Evolutionary conservation across 768 basidiomycete species (phyloP), one percentile per base, ranked within the genome.

Genomic region (Lactarius tabidus): DNA sequence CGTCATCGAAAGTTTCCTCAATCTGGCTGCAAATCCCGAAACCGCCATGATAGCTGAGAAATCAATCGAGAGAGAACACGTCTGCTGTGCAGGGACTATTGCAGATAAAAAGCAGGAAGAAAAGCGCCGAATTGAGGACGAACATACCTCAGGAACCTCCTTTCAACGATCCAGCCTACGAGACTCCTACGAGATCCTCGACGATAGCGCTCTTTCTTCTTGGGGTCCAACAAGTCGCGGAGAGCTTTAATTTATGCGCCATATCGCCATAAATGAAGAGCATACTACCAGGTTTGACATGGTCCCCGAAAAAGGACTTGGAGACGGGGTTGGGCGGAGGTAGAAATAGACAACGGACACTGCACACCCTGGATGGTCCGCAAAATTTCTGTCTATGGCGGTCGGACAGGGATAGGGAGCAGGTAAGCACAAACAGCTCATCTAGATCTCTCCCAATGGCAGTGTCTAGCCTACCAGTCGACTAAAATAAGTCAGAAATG

Each of bases 1-100:
- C 90, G 15, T 87, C 90, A 73, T 95, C 93, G 64, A 97, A 95
- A 71, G 93, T 93, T 74, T 93, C 92, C 70, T 97, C 94, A 60
- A 95, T 95, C 70, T 94, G 91, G 2, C 94, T 94, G 45, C 94
- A 86, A 59, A 96, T 90, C 0, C 93, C 93, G 93, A 92, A 1
- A 94, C 94, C 8, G 92, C 94, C 77, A 95, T 83, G 28, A 96
- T 84, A 1, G 87, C 85, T 0, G 92, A 82, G 2, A 96, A 80
- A 73, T 95, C 94, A 61, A 96, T 83, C 0, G 94, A 86, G 0
- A 86, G 0, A 96, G 82, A 0, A 97, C 90, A 20, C 90, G 85
- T 73, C 95, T 96, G 71, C 88, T 78, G 66, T 93, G 90, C 12
- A 96, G 78, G 9, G 93, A 93, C 91, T 93, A 63, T 60, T 1